Conservation (phyloP, 73 alveolate species). For the Paraurostyla sp. region DNA sequence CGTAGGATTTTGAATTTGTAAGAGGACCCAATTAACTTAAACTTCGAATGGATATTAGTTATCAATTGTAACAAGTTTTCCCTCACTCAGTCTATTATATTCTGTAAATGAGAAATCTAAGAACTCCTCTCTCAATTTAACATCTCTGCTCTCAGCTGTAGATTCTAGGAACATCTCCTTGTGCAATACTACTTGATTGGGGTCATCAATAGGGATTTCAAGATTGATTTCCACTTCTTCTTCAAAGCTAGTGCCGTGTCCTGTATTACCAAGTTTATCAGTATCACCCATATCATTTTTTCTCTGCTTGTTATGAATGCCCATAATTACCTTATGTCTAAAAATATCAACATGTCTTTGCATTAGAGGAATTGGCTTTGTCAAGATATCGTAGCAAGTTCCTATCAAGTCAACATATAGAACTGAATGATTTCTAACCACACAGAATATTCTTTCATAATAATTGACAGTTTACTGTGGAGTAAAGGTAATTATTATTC, state of each 20-base stretch:
- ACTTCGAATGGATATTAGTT: conserved; percentile 78
- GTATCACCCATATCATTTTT: conserved; percentile 15
- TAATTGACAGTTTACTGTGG: conserved; percentile 94
- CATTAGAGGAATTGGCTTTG: conserved; percentile 94
- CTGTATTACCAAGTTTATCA: conserved; percentile 1
- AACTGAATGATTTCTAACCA: conserved; percentile 91
- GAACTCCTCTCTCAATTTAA: conserved; percentile 76
- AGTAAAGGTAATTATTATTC: conserved; percentile 93
- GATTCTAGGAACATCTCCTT: conserved; percentile 88
- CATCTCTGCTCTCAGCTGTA: conserved; percentile 71
- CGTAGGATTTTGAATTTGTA: conserved; percentile 49
- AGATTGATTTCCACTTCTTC: conserved; percentile 65
- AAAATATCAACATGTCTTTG: conserved; percentile 95
- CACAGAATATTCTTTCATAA: conserved; percentile 94
- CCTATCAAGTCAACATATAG: conserved; percentile 97
- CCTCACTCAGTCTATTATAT: conserved; percentile 80
- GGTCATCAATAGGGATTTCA: conserved; percentile 85
- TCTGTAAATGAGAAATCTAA: conserved; percentile 86
- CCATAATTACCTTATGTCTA: conserved; percentile 94
- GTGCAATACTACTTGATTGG: conserved; percentile 90
- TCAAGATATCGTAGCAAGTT: conserved; percentile 95
- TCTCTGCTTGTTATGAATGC: conserved; percentile 73
- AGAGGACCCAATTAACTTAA: conserved; percentile 65
- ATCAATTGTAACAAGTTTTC: conserved; percentile 66
- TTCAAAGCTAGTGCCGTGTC: conserved; percentile 46